Evolutionary conservation across 768 basidiomycete species (phyloP).

Genomic region (Hortiboletus flavorubellus): DNA sequence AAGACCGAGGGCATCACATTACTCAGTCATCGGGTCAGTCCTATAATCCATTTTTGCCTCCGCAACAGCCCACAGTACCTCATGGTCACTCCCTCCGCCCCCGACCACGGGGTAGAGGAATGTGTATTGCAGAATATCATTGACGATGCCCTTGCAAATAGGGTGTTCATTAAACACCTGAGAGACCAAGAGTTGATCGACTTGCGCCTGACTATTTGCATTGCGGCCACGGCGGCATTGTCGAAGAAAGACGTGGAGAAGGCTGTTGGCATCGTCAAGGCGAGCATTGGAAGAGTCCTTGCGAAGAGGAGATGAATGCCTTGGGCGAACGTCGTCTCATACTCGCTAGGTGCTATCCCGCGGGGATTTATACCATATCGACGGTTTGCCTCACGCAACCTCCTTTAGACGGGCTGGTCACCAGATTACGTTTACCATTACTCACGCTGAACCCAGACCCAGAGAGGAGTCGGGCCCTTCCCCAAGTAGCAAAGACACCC

Average conservation of each 20-base stretch:
- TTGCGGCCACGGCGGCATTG: slow-evolving; percentile 77
- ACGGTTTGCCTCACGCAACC: slow-evolving; percentile 16
- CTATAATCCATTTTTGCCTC: slow-evolving; percentile 82
- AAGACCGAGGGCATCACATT: slow-evolving; percentile 75
- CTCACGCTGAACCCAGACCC: too few species aligned
- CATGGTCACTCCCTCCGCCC: slow-evolving; percentile 21
- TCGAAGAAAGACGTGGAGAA: slow-evolving; percentile 92
- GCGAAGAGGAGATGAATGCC: slow-evolving; percentile 47
- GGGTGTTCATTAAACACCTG: slow-evolving; percentile 80
- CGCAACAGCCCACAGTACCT: slow-evolving; percentile 32
- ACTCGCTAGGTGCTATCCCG: not conserved
- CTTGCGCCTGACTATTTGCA: slow-evolving; percentile 75
- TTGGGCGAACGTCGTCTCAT: not conserved
- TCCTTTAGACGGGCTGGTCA: too few species aligned
- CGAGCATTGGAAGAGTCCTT: slow-evolving; percentile 70
- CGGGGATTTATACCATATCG: slow-evolving; percentile 30
- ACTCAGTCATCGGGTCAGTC: slow-evolving; percentile 81
- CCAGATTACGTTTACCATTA: too few species aligned
- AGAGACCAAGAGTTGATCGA: slow-evolving; percentile 82
- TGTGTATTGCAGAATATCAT: slow-evolving; percentile 85
- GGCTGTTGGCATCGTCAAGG: slow-evolving; percentile 71
- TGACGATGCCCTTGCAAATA: slow-evolving; percentile 77
- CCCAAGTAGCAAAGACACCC: too few species aligned
- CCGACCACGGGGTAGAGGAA: slow-evolving; percentile 71
- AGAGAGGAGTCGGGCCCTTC: too few species aligned